Conservation (phyloP, 495 filamentous ascomycete genomes). For the Podospora bellae-mahoneyi region DNA sequence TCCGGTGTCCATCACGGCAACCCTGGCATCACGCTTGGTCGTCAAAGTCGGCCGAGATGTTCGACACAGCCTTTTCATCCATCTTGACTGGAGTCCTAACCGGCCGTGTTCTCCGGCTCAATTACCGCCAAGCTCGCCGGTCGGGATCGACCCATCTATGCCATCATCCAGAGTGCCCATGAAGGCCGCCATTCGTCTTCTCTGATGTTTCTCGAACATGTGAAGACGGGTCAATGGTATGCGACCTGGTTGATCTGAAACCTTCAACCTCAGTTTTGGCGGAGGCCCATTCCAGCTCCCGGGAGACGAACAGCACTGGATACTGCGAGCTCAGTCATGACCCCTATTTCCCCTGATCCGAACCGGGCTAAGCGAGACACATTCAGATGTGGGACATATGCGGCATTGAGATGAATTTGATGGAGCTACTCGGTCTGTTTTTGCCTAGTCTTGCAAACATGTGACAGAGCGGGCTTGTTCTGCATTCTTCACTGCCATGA, state of each 20-base stretch:
- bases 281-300: not conserved
- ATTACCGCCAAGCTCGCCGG: conserved; percentile 6
- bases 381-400: not conserved
- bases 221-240: not conserved
- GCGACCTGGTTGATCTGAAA: conserved; percentile 4
- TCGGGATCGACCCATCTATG: not conserved
- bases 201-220: conserved; percentile 7
- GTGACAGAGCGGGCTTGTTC: not conserved
- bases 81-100: not conserved
- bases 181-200: not conserved
- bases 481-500: not conserved
- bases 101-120: conserved; percentile 9
- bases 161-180: not conserved
- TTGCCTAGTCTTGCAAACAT: not conserved
- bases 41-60: conserved; percentile 9
- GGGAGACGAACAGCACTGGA: not conserved
- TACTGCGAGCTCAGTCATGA: not conserved
- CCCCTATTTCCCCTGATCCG: not conserved
- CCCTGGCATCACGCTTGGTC: not conserved
- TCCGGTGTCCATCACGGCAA: not conserved
- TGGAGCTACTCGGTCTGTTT: not conserved
- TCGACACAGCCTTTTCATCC: conserved; percentile 17
- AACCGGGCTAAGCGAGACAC: not conserved
- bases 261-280: not conserved
- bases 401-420: not conserved